Evolutionary conservation across 2,329 filamentous ascomycete genomes (phyloP).

Genomic region (Myriosclerotinia duriaeana): DNA sequence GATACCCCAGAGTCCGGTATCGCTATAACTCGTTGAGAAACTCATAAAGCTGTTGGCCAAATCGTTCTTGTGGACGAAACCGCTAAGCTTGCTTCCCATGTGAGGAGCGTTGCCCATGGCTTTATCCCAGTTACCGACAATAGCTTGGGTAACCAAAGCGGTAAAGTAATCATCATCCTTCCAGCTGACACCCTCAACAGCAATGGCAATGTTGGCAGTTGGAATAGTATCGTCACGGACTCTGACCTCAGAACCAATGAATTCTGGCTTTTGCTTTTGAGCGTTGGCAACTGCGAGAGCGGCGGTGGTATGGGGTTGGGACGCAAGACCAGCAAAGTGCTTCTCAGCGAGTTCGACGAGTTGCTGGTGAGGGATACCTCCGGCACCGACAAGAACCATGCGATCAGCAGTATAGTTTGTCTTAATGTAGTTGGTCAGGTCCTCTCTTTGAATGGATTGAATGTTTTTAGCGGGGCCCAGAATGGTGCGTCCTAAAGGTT

Average conservation of each 20-base stretch:
- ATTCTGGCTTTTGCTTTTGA: constrained; percentile 85
- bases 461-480: constrained; percentile 98
- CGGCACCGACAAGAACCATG: constrained; percentile 96
- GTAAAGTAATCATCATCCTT: constrained; percentile 99
- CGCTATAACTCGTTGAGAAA: constrained; percentile 99
- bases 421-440: constrained; percentile 96
- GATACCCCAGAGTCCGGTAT: constrained; percentile 99
- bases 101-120: constrained; percentile 96
- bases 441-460: constrained; percentile 86
- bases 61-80: constrained; percentile 89
- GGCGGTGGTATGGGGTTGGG: constrained; percentile 71
- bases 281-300: constrained; percentile 65
- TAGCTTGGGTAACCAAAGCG: constrained; percentile 93
- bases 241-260: constrained; percentile 93
- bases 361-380: constrained; percentile 89
- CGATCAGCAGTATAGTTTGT: constrained; percentile 99
- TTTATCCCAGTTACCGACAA: constrained; percentile 99
- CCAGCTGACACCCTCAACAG: constrained; percentile 99
- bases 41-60: constrained; percentile 99
- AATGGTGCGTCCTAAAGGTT: constrained; percentile 96
- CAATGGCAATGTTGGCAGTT: constrained; percentile 96
- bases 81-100: constrained; percentile 97
- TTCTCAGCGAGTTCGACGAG: constrained; percentile 96
- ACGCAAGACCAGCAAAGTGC: constrained; percentile 81
- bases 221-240: constrained; percentile 95